Conservation (phyloP, 192 early-diverging fungal genomes). For the Rhizoclosmatium globosum region DNA sequence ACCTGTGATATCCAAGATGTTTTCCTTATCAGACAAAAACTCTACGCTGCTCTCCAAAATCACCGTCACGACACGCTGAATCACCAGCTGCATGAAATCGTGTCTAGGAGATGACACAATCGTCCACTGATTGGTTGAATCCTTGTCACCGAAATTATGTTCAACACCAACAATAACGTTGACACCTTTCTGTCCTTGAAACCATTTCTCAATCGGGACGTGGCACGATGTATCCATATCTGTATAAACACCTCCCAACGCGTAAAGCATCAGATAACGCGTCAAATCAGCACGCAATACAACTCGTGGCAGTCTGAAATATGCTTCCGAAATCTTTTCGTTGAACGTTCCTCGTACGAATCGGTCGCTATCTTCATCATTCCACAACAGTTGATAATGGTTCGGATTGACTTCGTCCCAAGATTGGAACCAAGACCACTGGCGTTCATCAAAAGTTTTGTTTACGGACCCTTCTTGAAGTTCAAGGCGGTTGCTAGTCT, state of each 20-base stretch:
- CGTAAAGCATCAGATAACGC: conserved; percentile 44
- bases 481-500: conserved; percentile 33
- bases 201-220: conserved; percentile 40
- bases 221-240: conserved; percentile 43
- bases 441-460: no score
- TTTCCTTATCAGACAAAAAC: conserved; percentile 1
- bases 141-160: conserved; percentile 4
- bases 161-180: conserved; percentile 32
- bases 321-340: neutral
- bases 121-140: conserved; percentile 41
- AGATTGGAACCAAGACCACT: neutral
- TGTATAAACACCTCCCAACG: conserved; percentile 48
- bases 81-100: conserved; percentile 14
- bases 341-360: conserved; percentile 18
- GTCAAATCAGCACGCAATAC: conserved; percentile 41
- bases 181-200: neutral
- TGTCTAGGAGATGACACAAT: conserved; percentile 32
- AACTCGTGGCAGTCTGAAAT: conserved; percentile 23
- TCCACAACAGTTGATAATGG: conserved; percentile 23
- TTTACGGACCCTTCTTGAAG: conserved; percentile 30
- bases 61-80: conserved; percentile 7
- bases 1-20: conserved; percentile 14
- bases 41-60: neutral
- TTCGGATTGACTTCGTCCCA: conserved; percentile 19
- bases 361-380: conserved; percentile 28